Base-by-base conservation (phyloP, 2,329 filamentous ascomycete species). In the Exophiala sp. region DNA sequence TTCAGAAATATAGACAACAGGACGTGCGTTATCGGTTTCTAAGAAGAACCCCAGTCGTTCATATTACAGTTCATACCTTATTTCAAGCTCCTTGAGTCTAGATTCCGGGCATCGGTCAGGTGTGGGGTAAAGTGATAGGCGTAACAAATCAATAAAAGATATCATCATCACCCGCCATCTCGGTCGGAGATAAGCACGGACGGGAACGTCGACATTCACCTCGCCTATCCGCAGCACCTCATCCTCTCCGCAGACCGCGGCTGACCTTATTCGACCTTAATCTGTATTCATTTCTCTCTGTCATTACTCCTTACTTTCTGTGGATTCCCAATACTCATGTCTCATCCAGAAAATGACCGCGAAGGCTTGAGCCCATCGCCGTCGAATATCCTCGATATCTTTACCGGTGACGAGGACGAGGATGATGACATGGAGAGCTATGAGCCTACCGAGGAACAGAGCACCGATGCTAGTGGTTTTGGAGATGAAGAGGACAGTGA, bases 341-440 rank as follows among this genome's bases (percentile, higher is more conserved):
- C 62, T 14, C 38, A 50, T 46, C 49, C 46, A 10, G 35, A 47
- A 35, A 46, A 58, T 46, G 29, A 47, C 40, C 44, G 60, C 41
- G 61, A 62, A 50, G 54, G 53, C 24, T 11, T 59, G 35, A 61
- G 58, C 35, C 58, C 60, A 9, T 56, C 52, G 5, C 57, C 59
- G 11, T 14, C 51, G 42, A 60, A 59, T 34, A 58, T 61, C 20
- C 44, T 57, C 21, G 57, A 59, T 38, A 54, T 60, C 48, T 57
- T 63, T 38, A 42, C 38, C 14, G 57, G 36, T 47, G 60, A 57
- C 36, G 60, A 62, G 10, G 59, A 59, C 24, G 60, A 58, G 24
- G 58, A 62, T 45, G 59, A 59, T 58, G 59, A 62, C 47, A 50
- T 58, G 48, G 58, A 58, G 10, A 54, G 50, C 52, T 51, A 52